phyloP scores from a whole-genome alignment of 768 basidiomycete species.

The Polyporus arcularius region DNA sequence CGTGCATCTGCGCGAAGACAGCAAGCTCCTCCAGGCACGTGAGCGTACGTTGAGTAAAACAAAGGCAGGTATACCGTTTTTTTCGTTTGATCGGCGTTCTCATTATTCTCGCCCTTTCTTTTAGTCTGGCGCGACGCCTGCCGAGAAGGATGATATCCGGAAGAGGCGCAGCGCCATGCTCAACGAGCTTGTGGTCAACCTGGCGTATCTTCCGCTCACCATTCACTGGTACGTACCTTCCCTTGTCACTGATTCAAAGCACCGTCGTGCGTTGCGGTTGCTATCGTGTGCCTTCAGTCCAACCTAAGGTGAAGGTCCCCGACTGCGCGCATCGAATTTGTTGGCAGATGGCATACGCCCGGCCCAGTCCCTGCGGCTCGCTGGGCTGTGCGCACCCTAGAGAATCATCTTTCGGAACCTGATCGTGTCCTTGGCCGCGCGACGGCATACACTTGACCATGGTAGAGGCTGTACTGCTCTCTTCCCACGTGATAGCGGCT shows the following conservation, averaged over 20 bases:
- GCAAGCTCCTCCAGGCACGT: constrained; percentile 54
- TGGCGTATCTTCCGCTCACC: constrained; percentile 79
- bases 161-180: constrained; percentile 67
- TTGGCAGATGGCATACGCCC: no score
- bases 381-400: not conserved
- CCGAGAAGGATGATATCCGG: constrained; percentile 56
- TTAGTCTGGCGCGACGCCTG: constrained; percentile 38
- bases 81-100: not conserved
- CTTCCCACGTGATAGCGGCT: not conserved
- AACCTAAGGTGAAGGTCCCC: not conserved
- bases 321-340: no score
- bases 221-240: constrained; percentile 69
- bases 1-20: constrained; percentile 69
- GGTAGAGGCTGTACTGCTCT: not conserved
- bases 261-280: not conserved
- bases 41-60: constrained; percentile 59
- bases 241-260: not conserved
- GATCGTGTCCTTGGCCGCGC: not conserved
- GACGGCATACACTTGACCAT: not conserved
- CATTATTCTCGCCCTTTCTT: not conserved
- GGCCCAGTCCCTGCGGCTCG: no score
- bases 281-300: not conserved
- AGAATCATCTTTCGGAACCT: no score
- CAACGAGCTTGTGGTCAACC: constrained; percentile 71
- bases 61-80: constrained; percentile 40